Conservation (phyloP, 345 rosid species). For the Excoecaria agallocha region DNA sequence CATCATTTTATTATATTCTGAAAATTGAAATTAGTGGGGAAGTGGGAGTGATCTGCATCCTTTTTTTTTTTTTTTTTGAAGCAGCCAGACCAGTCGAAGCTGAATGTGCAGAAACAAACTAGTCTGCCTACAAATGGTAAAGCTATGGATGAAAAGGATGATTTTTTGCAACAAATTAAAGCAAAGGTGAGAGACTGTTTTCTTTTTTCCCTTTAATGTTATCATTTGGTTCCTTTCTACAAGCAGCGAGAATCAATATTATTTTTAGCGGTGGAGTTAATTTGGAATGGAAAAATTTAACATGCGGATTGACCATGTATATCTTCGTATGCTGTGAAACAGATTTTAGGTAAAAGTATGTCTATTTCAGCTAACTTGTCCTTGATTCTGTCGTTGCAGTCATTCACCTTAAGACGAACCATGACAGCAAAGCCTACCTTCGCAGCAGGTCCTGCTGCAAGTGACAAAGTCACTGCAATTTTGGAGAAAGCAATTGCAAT, state of each 20-base stretch:
- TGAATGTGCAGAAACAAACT: conserved; percentile 39
- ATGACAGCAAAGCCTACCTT: conserved; percentile 39
- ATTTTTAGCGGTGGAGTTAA: background rate
- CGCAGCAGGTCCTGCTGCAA: conserved; percentile 43
- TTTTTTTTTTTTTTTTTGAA: conserved; percentile 22
- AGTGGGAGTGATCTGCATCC: conserved; percentile 15
- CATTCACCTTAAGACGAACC: conserved; percentile 63
- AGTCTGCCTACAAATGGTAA: conserved; percentile 35
- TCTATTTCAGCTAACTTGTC: background rate
- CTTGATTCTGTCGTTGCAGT: conserved; percentile 39
- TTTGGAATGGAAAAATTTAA: background rate
- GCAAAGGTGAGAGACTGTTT: conserved; percentile 55
- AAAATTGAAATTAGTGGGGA: background rate
- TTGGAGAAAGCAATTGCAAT: conserved; percentile 94
- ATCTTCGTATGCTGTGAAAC: background rate
- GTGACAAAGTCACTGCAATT: conserved; percentile 68
- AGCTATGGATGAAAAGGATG: conserved; percentile 58
- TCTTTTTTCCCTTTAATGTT: background rate
- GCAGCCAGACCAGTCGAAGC: conserved; percentile 48
- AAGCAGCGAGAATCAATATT: background rate
- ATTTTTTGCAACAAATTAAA: conserved; percentile 81
- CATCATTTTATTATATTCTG: background rate
- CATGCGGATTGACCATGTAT: background rate
- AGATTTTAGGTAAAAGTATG: background rate
- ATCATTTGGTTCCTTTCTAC: background rate